phyloP scores from a whole-genome alignment of 768 basidiomycete genomes.

The Rickenella mellea region DNA sequence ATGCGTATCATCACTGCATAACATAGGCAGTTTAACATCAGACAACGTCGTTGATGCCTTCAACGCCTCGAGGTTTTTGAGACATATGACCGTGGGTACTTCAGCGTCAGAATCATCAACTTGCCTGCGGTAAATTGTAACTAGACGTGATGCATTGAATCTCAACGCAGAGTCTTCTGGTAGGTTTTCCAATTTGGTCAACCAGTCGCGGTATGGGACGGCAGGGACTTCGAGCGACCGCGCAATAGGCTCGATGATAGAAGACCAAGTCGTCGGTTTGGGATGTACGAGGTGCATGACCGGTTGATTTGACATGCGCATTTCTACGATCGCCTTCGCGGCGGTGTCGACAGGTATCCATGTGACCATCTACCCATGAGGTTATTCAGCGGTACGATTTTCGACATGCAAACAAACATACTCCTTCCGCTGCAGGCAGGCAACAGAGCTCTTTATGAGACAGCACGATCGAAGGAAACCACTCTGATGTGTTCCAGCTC shows the following conservation, averaged over 20 bases:
- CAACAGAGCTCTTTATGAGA: conserved; percentile 8
- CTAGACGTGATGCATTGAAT: too few relatives aligned
- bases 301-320: conserved; percentile 8
- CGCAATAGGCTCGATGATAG: conserved; percentile 8
- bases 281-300: conserved; percentile 18
- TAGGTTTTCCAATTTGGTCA: too few relatives aligned
- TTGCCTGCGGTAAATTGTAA: too few relatives aligned
- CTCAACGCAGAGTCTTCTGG: too few relatives aligned
- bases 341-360: conserved; percentile 17
- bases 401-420: background rate
- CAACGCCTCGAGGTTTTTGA: too few relatives aligned
- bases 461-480: conserved; percentile 25
- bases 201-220: conserved; percentile 19
- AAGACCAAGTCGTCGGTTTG: conserved; percentile 9
- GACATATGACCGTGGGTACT: too few relatives aligned
- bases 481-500: conserved; percentile 25
- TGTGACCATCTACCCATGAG: conserved; percentile 10
- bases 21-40: too few relatives aligned
- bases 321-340: conserved; percentile 15
- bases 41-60: too few relatives aligned
- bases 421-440: conserved; percentile 10
- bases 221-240: conserved; percentile 12
- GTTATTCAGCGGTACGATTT: background rate
- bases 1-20: too few relatives aligned
- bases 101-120: too few relatives aligned